Conservation (phyloP, 768 basidiomycete species). For the Leucocoprinus leucothites region DNA sequence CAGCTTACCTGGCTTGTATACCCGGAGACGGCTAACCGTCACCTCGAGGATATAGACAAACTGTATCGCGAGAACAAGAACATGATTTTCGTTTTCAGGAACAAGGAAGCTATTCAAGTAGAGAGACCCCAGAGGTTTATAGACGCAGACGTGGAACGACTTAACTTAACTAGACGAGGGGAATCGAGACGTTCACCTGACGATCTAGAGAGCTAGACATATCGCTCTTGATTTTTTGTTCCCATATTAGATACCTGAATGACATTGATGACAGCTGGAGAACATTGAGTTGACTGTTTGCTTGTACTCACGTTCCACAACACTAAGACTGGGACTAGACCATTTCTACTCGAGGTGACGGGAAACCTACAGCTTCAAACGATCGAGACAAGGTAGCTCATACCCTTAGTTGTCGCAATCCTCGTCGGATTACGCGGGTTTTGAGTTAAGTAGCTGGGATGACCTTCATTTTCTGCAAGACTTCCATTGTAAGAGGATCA, state of each 20-base stretch:
- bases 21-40: conserved; percentile 48
- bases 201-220: neutral
- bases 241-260: neutral
- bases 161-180: conserved; percentile 13
- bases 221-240: neutral
- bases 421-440: too few relatives aligned
- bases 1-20: conserved; percentile 45
- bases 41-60: conserved; percentile 47
- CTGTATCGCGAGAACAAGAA: conserved; percentile 42
- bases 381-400: too few relatives aligned
- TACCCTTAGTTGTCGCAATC: too few relatives aligned
- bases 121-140: conserved; percentile 41
- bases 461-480: too few relatives aligned
- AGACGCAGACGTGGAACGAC: conserved; percentile 31
- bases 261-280: neutral
- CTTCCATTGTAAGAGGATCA: too few relatives aligned
- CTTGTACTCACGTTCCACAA: too few relatives aligned
- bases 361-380: too few relatives aligned
- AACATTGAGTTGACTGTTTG: too few relatives aligned
- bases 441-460: too few relatives aligned
- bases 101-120: conserved; percentile 41
- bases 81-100: conserved; percentile 38
- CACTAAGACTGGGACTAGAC: too few relatives aligned
- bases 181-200: neutral
- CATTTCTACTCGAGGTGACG: too few relatives aligned